phyloP scores from a whole-genome alignment of 768 basidiomycete species.

The Termitomyces eurrhizus region DNA sequence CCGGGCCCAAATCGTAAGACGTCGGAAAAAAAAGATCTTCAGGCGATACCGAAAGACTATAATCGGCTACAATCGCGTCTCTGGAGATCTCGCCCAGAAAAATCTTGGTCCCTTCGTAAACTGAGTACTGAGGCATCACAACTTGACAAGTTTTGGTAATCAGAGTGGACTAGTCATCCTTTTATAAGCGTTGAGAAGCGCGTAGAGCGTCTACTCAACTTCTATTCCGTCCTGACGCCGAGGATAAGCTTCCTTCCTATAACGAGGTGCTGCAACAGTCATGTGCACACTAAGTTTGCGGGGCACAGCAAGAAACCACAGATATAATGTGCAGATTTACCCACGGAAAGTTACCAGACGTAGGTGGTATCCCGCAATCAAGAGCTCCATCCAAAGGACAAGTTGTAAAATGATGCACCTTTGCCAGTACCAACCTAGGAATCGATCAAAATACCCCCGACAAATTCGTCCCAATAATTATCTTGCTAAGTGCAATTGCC shows the following conservation, averaged over 20 bases:
- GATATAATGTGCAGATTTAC: neutral
- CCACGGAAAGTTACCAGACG: neutral
- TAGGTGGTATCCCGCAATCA: neutral
- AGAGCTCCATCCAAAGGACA: neutral
- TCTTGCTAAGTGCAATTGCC: no score
- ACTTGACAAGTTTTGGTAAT: neutral
- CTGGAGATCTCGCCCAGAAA: conserved; percentile 8
- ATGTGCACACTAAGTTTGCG: neutral
- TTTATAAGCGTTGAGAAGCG: neutral
- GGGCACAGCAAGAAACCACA: neutral
- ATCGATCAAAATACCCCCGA: no score
- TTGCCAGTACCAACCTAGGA: neutral
- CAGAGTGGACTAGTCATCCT: neutral
- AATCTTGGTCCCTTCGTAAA: conserved; percentile 10
- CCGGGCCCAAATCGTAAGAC: conserved; percentile 16
- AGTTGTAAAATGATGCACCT: neutral
- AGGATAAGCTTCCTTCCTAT: neutral
- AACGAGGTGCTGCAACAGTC: neutral
- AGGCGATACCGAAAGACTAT: conserved; percentile 7
- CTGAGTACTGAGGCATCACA: conserved; percentile 7
- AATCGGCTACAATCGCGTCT: neutral
- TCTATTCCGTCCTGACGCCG: neutral
- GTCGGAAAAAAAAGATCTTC: conserved; percentile 9
- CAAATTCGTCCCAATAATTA: neutral
- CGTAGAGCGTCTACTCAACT: neutral